Evolutionary conservation across 163 green algal genomes (phyloP), one percentile per base, ranked within the genome.

Genomic region (Chlorella variabilis): DNA sequence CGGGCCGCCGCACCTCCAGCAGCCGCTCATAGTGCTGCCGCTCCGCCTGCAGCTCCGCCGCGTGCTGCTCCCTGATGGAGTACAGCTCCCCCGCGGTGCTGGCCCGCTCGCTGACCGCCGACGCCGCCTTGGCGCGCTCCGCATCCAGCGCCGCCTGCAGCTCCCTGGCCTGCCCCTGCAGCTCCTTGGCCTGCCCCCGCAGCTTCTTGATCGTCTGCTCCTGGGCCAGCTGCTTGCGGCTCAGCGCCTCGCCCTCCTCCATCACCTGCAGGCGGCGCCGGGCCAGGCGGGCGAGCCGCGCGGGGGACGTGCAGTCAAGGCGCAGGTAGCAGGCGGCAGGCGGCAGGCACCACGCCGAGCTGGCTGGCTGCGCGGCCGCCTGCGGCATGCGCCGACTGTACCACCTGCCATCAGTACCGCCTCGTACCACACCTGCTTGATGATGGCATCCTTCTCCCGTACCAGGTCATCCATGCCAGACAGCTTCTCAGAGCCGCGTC

Each of bases 371-470:
- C 17, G n/a, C 7, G 27, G 18, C 54, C 15, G 54, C 54, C 15
- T 11, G 54, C 20, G 45, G 11, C 11, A 23, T 11, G 45, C n/a
- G 29, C 31, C 31, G 48, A 31, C 36, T 20, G n/a, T 38, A 54
- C 6, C 29, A 63, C 69, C 29, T 59, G 29, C 45, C 23, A 5
- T 27, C 39, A 8, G 23, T 27, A 36, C 41, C 23, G 39, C 67
- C 27, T 6, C 17, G 17, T 29, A 1, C 4, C 23, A 34, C 54
- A 94, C 93, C 89, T 97, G 90, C 80, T 93, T 88, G 65, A 98
- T 97, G 78, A 97, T 96, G 66, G 61, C 92, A 62, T 99, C 96
- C 91, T 98, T 98, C 83, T 98, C 93, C 73, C 93, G 91, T 13
- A 99, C 81, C 21, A 96, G 80, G 33, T 88, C 86, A 59, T 89